Percentiles rank a stretch among this genome's conserved stretches.
Conservation (phyloP, 371 early-diverging fungal genomes). For the Lichtheimia corymbifera region DNA sequence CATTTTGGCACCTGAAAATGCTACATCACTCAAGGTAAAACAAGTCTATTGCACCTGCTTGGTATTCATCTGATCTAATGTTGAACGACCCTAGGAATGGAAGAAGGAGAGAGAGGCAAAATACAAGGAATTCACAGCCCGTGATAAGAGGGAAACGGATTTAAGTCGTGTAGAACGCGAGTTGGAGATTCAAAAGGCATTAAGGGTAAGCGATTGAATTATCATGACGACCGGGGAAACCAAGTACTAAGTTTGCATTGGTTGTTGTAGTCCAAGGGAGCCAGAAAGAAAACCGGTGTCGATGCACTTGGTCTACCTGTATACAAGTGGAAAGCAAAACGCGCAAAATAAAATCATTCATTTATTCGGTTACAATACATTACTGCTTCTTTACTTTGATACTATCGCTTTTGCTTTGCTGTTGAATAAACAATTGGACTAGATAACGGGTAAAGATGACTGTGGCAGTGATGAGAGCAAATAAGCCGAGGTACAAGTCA, state of each 20-base stretch:
- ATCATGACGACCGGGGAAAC: not conserved
- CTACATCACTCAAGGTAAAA: constrained; percentile 21
- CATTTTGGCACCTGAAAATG: constrained; percentile 32
- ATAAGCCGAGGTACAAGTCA: constrained; percentile 1
- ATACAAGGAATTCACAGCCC: constrained; percentile 71
- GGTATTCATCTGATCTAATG: not conserved
- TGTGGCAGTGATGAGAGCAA: not conserved
- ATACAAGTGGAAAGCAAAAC: constrained; percentile 91
- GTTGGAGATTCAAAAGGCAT: constrained; percentile 73
- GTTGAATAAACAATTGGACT: no score
- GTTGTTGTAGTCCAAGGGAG: constrained; percentile 69
- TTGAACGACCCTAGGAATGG: not conserved
- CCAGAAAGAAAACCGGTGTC: constrained; percentile 76
- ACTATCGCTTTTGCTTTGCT: no score
- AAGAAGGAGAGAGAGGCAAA: constrained; percentile 48
- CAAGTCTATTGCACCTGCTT: not conserved
- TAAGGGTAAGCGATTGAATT: constrained; percentile 57
- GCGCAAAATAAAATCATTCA: constrained; percentile 67
- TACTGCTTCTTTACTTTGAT: no score
- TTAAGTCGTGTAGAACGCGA: constrained; percentile 75
- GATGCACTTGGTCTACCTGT: constrained; percentile 80
- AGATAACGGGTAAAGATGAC: no score
- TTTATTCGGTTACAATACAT: not conserved
- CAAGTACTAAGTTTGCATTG: not conserved
- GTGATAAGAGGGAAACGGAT: constrained; percentile 79